Evolutionary conservation across 441 rosid genomes (phyloP).

Genomic region (Corymbia calophylla): DNA sequence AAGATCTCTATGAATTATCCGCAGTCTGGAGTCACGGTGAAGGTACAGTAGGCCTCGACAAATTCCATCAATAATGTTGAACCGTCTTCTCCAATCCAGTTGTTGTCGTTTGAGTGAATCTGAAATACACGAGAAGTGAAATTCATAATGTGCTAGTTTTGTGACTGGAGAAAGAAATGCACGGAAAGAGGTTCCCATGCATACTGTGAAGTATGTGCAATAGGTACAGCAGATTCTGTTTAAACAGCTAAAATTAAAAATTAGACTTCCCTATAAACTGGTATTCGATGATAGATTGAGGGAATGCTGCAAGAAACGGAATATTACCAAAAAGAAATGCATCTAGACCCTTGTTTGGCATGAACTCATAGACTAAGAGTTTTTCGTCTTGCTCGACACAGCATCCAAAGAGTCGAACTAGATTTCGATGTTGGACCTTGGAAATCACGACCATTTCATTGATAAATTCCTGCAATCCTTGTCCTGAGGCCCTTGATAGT

Average conservation of each 20-base stretch:
- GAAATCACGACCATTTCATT: constrained; percentile 7
- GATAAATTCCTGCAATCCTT: constrained; percentile 4
- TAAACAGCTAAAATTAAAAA: neutral
- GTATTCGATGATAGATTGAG: neutral
- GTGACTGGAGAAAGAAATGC: neutral
- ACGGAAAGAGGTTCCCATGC: neutral
- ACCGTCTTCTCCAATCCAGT: neutral
- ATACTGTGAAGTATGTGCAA: neutral
- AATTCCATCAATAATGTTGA: constrained; percentile 1
- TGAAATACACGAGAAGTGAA: neutral
- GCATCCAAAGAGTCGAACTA: constrained; percentile 4
- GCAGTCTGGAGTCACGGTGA: neutral
- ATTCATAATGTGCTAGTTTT: neutral
- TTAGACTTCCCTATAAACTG: neutral
- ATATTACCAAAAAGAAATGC: constrained; percentile 1
- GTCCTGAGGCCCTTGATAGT: constrained; percentile 4
- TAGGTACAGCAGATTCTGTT: neutral
- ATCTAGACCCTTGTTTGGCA: constrained; percentile 11
- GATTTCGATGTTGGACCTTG: constrained; percentile 9
- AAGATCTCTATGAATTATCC: neutral
- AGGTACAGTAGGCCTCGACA: neutral
- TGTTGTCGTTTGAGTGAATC: neutral
- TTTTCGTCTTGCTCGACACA: neutral
- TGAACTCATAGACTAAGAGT: constrained; percentile 1
- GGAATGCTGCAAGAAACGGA: neutral